Percentiles rank a stretch among this genome's conserved stretches.
phyloP scores from a whole-genome alignment of 768 basidiomycete genomes.

The Lactarius evosmus region DNA sequence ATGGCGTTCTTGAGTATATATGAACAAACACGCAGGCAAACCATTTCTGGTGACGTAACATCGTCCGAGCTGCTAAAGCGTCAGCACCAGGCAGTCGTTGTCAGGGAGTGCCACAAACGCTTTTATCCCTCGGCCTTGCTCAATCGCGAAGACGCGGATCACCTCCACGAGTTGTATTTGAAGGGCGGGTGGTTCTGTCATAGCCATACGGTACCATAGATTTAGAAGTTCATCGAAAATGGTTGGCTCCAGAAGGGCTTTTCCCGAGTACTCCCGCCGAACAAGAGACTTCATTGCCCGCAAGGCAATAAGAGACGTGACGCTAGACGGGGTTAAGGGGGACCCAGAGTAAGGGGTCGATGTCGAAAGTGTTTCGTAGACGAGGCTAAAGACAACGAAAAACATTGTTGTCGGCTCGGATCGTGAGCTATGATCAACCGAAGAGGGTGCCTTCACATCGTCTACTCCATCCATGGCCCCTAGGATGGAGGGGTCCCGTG shows the following conservation, averaged over 20 bases:
- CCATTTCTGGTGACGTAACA: conserved; percentile 35
- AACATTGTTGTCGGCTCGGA: conserved; percentile 79
- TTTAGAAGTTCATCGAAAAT: conserved; percentile 89
- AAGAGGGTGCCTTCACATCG: conserved; percentile 31
- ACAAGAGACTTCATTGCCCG: conserved; percentile 81
- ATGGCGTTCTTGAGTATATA: conserved; percentile 74
- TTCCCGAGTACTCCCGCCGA: conserved; percentile 73
- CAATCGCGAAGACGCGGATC: conserved; percentile 47
- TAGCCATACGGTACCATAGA: conserved; percentile 83
- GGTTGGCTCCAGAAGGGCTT: conserved; percentile 72
- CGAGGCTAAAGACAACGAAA: conserved; percentile 88
- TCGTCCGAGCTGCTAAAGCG: conserved; percentile 3
- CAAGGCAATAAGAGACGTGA: conserved; percentile 53
- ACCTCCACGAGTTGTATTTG: conserved; percentile 73
- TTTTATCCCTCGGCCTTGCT: conserved; percentile 27
- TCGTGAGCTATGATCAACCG: conserved; percentile 33
- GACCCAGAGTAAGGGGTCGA: conserved; percentile 59
- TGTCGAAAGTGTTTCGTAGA: conserved; percentile 79
- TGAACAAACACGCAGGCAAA: conserved; percentile 81
- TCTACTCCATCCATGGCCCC: conserved; percentile 82
- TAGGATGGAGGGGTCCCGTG: conserved; percentile 60
- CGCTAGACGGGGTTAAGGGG: conserved; percentile 41
- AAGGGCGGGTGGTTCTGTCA: conserved; percentile 74
- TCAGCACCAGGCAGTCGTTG: conserved; percentile 12
- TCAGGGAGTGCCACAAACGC: conserved; percentile 11